Evolutionary conservation across 495 filamentous ascomycete species (phyloP).

Genomic region (Xylaria grammica): DNA sequence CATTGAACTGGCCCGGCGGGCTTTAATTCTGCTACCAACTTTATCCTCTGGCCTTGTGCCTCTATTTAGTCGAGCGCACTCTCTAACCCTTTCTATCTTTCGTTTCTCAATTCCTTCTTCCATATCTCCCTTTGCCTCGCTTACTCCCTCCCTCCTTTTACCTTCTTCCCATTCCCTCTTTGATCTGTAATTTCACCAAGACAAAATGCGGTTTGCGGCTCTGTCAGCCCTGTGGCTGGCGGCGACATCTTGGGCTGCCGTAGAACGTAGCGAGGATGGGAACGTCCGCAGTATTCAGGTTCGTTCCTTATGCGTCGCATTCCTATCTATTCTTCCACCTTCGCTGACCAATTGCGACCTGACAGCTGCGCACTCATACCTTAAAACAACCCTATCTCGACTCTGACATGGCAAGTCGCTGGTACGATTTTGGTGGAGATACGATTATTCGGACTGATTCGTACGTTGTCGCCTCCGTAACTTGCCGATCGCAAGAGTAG

Average conservation of each 20-base stretch:
- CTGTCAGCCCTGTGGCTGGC: constrained; percentile 62
- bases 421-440: constrained; percentile 98
- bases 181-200: constrained; percentile 12
- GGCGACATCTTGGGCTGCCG: constrained; percentile 52
- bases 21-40: constrained; percentile 8
- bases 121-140: not conserved
- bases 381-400: constrained; percentile 85
- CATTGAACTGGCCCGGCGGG: constrained; percentile 20
- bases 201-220: constrained; percentile 54
- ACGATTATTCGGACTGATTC: constrained; percentile 91
- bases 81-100: constrained; percentile 22
- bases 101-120: constrained; percentile 13
- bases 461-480: constrained; percentile 52
- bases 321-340: constrained; percentile 21
- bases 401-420: constrained; percentile 97
- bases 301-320: constrained; percentile 41
- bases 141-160: not conserved
- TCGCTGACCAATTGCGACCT: constrained; percentile 77
- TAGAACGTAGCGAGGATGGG: constrained; percentile 49
- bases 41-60: constrained; percentile 24
- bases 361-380: constrained; percentile 50
- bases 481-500: constrained; percentile 4
- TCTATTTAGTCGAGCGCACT: constrained; percentile 9
- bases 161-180: constrained; percentile 10
- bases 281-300: constrained; percentile 64